Base-by-base conservation (phyloP, 1,139 yeast genomes). In the Geotrichum macrosporum region DNA sequence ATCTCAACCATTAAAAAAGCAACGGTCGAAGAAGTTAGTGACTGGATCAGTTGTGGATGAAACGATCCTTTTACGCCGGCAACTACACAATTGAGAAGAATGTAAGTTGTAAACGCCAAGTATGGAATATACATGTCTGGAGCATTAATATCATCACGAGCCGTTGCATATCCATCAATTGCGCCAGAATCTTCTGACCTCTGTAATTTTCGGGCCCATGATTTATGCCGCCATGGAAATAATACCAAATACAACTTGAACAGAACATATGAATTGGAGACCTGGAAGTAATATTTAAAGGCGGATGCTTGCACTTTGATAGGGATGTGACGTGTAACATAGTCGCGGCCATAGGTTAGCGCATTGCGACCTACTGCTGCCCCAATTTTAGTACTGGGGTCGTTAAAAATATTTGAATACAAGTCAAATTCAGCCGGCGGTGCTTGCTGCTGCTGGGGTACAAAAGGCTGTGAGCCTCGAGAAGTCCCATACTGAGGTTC, bases 101-200 rank as follows among this genome's bases (percentile, higher is more conserved):
- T 82, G 62, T 89, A 92, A 1, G 98, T 88, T 46, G 87, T 80
- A 59, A 84, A 78, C 2, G 96, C 85, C 95, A 89, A 87, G 54
- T 27, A 57, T 3, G 99, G 99, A 48, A 94, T 86, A 65, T 94
- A 94, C 72, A 92, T 77, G 65, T 94, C 99, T 1, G 98, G 98
- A 0, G 97, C 94, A 63, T 94, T 94, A 52, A 84, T 74, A 63
- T 94, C 98, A 53, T 80, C 84, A 32, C 76, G 65, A 9, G 96
- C 95, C 5, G 84, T 79, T 1, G 86, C 83, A 62, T 74, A 86
- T 15, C 74, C 67, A 38, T 77, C 80, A 15, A 61, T 63, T 5
- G 64, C 61, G 18, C 66, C 65, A 3, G 64, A 57, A 12, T 57
- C 53, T 27, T 69, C 69, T 16, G 64, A 61, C 35, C 71, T 58